Base-by-base conservation (phyloP, 257 asterid genomes). In the Solanum clarkiae region DNA sequence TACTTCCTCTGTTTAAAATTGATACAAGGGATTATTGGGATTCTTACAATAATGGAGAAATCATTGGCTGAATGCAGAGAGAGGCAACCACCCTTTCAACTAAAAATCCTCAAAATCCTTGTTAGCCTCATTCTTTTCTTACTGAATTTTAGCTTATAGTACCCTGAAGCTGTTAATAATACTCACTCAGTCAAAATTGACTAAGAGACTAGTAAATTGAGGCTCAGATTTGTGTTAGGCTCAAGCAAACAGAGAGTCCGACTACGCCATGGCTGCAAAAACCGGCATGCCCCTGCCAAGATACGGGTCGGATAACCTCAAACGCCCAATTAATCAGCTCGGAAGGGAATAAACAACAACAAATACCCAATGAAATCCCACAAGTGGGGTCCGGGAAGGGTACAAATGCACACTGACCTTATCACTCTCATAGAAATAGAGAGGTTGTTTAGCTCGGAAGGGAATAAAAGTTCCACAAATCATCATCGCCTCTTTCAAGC, bases 1-100 rank as follows among this genome's bases (percentile, higher is more conserved):
- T 26, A 26, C 26, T 26, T 26, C 26, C 26, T 26, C 26, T 26
- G 26, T 26, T 26, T 26, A 26, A 26, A 26, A 26, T 26, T 26
- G 26, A 32, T n/a, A 68, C 32, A 44, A 82, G 85, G 85, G 86
- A 26, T n/a, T 82, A 85, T 85, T 88, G 32, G 54, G 49, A 47
- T 53, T 75, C 63, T 77, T 74, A 47, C 44, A 22, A 9, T 36
- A 22, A 44, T 13, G 10, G 11, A 8, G 85, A 85, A 88, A 84
- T 72, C 87, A 85, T 54, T 2, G 90, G 88, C 90, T n/a, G 53
- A 26, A n/a, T 10, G 80, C 89, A 87, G 91, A 88, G 87, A 90
- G 89, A 86, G 93, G 93, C 91, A 92, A 92, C 93, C 91, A 80
- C 94, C 93, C 92, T 87, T 84, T 14, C 85, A 63, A 80, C 69